Percentiles rank a stretch among this genome's conserved stretches.
Conservation (phyloP, 202 grass and related monocot genomes). For the Panicum hallii region DNA sequence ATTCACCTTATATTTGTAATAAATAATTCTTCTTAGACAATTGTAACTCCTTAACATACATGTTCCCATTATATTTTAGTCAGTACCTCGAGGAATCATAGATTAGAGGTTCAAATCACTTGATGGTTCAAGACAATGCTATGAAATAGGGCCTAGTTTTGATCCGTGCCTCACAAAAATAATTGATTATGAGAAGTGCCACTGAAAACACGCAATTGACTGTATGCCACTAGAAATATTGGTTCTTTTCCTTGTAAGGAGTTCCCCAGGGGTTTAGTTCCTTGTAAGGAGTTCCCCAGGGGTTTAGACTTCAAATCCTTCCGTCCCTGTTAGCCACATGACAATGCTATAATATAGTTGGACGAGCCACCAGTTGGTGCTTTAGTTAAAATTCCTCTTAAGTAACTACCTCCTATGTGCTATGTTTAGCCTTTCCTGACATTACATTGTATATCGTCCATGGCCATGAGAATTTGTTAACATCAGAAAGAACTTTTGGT, state of each 20-base stretch:
- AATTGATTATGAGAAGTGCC: not conserved
- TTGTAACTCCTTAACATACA: not conserved
- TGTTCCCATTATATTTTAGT: constrained; percentile 21
- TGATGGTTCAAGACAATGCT: not conserved
- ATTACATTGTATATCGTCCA: not conserved
- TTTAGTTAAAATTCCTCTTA: not conserved
- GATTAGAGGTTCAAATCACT: constrained; percentile 14
- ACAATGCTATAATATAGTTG: not conserved
- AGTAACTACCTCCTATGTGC: not conserved
- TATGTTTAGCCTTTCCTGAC: not conserved
- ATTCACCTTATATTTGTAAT: constrained; percentile 12
- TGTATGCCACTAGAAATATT: constrained; percentile 13
- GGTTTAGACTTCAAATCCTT: not conserved
- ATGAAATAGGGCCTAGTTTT: not conserved
- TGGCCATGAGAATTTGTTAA: constrained; percentile 1
- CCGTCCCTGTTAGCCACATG: not conserved
- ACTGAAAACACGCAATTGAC: constrained; percentile 25
- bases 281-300: not conserved
- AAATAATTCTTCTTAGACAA: constrained; percentile 15
- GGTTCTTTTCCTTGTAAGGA: not conserved
- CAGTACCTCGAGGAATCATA: constrained; percentile 1
- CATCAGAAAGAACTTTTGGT: not conserved
- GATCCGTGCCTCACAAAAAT: constrained; percentile 1
- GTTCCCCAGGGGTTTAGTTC: not conserved
- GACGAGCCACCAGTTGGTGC: not conserved